Conservation (phyloP, 352 stramenopile genomes). For the Phytophthora pini region DNA sequence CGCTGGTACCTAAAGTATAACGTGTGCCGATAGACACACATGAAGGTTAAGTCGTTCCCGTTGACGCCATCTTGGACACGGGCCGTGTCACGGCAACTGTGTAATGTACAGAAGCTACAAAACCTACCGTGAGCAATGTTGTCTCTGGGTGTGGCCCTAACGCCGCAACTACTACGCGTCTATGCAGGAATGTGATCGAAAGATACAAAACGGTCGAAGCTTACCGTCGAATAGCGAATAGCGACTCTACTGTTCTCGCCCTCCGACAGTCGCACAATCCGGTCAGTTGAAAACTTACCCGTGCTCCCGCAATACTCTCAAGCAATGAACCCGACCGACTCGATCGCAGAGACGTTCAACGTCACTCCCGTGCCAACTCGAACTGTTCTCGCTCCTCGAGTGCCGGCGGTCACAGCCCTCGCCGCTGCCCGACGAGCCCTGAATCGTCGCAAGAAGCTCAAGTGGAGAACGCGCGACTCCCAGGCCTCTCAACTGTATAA, state of each 20-base stretch:
- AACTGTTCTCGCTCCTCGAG: conserved; percentile 17
- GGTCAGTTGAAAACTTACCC: conserved; percentile 14
- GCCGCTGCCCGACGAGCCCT: conserved; percentile 16
- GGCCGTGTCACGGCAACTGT: too few species aligned
- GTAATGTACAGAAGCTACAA: too few species aligned
- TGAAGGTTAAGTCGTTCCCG: too few species aligned
- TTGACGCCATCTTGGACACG: too few species aligned
- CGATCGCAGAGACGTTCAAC: conserved; percentile 22
- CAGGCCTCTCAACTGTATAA: conserved; percentile 69
- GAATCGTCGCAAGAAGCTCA: conserved; percentile 43
- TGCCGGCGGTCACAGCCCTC: conserved; percentile 24
- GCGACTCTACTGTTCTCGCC: not conserved
- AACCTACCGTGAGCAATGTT: too few species aligned
- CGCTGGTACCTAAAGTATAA: too few species aligned
- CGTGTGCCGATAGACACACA: too few species aligned
- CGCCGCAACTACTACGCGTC: conserved; percentile 9
- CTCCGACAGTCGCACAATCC: conserved; percentile 8
- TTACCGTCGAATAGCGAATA: conserved; percentile 22
- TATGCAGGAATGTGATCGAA: conserved; percentile 10
- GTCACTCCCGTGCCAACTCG: conserved; percentile 24
- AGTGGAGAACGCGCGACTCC: conserved; percentile 61
- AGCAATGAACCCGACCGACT: conserved; percentile 11
- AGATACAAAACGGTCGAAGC: conserved; percentile 26
- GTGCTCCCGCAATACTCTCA: not conserved
- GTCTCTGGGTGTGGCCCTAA: not conserved